phyloP scores from a whole-genome alignment of 345 rosid genomes.

The Aquilaria sinensis region DNA sequence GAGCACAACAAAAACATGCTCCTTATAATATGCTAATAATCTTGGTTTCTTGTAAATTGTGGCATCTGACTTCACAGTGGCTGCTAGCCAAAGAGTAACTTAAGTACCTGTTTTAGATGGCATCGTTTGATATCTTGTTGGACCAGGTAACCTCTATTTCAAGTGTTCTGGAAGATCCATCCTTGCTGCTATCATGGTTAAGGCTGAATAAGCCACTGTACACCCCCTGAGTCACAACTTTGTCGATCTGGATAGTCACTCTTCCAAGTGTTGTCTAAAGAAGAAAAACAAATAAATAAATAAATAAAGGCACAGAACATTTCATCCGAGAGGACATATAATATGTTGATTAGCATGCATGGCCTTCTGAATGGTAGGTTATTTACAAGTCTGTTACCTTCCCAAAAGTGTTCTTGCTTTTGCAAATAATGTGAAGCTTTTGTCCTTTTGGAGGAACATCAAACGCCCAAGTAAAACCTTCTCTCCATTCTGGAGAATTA shows the following conservation, averaged over 20 bases:
- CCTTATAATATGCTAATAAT: background rate
- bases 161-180: conserved; percentile 47
- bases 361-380: too few species aligned
- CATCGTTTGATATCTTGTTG: conserved; percentile 24
- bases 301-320: background rate
- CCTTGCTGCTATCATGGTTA: conserved; percentile 49
- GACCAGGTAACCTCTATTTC: conserved; percentile 67
- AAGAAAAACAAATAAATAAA: background rate
- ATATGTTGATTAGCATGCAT: too few species aligned
- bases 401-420: conserved; percentile 82
- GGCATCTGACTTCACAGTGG: background rate
- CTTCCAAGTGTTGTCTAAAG: conserved; percentile 75
- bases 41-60: background rate
- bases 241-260: conserved; percentile 82
- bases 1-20: conserved; percentile 14
- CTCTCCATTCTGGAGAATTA: conserved; percentile 78
- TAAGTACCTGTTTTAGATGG: conserved; percentile 11
- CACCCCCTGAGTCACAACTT: conserved; percentile 66
- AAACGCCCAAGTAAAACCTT: conserved; percentile 85
- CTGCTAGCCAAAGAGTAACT: conserved; percentile 2
- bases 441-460: conserved; percentile 94
- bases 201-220: conserved; percentile 56
- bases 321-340: too few species aligned
- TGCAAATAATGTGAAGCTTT: conserved; percentile 88
- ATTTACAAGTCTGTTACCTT: conserved; percentile 45